A percentile compares a stretch with the other conserved stretches of the same genome.
phyloP scores from a whole-genome alignment of 768 basidiomycete genomes.

The Neoboletus magnificus region DNA sequence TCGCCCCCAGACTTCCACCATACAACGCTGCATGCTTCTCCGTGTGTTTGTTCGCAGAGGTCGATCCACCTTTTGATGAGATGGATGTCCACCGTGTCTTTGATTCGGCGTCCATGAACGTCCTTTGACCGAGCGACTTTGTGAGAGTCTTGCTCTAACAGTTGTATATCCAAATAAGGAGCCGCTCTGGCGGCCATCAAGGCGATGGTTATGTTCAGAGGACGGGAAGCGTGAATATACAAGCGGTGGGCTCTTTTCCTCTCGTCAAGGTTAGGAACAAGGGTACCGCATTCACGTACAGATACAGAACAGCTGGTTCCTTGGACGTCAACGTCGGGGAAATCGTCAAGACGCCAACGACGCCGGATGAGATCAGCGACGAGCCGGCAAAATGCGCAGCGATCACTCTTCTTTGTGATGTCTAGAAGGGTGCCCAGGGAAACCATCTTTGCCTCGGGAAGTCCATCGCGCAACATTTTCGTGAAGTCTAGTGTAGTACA shows the following conservation, averaged over 20 bases:
- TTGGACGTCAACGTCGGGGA: slow-evolving; percentile 8
- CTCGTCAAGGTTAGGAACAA: not conserved
- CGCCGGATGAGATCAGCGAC: slow-evolving; percentile 4
- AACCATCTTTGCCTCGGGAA: not conserved
- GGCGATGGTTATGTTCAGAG: not conserved
- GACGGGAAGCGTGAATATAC: slow-evolving; percentile 8
- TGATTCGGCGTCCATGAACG: slow-evolving; percentile 22
- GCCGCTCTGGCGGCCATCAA: not conserved
- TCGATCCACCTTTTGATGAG: slow-evolving; percentile 16
- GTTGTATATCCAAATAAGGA: slow-evolving; percentile 13
- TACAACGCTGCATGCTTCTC: slow-evolving; percentile 6
- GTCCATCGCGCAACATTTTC: slow-evolving; percentile 12
- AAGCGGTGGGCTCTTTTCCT: slow-evolving; percentile 12
- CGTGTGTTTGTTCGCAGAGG: slow-evolving; percentile 17
- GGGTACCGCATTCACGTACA: not conserved
- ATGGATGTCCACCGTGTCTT: slow-evolving; percentile 2
- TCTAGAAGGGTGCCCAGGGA: slow-evolving; percentile 8
- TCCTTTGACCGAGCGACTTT: slow-evolving; percentile 12
- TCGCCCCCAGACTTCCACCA: slow-evolving; percentile 7
- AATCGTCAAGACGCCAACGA: slow-evolving; percentile 16
- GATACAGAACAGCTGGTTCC: slow-evolving; percentile 1
- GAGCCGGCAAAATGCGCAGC: slow-evolving; percentile 18
- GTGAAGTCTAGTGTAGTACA: slow-evolving; percentile 10
- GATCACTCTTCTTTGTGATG: slow-evolving; percentile 1
- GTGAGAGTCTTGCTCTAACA: slow-evolving; percentile 17